Percentiles rank a stretch among this genome's conserved stretches.
phyloP scores from a whole-genome alignment of 2,329 filamentous ascomycete species.

The Hirsutella thompsonii region DNA sequence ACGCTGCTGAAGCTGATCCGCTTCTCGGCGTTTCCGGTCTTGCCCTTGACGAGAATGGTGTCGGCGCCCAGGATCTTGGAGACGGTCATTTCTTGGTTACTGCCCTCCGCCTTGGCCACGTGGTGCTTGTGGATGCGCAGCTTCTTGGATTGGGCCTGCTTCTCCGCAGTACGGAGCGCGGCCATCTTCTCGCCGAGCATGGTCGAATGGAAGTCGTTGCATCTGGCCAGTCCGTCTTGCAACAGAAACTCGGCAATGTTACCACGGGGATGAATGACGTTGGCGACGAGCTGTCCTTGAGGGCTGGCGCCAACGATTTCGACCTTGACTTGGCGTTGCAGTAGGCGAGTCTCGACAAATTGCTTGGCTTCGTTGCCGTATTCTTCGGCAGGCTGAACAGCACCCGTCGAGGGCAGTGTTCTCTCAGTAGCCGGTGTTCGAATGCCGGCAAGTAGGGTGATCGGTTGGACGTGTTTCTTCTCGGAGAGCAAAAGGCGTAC shows the following conservation, averaged over 20 bases:
- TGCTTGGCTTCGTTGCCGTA: constrained; percentile 78
- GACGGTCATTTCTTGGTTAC: constrained; percentile 68
- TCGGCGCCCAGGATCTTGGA: constrained; percentile 80
- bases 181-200: constrained; percentile 85
- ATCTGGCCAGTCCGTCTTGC: constrained; percentile 78
- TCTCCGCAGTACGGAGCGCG: constrained; percentile 72
- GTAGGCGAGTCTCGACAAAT: constrained; percentile 74
- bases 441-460: constrained; percentile 80
- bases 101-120: constrained; percentile 53
- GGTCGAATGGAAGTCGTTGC: constrained; percentile 91
- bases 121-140: constrained; percentile 73
- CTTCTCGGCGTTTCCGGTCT: constrained; percentile 69
- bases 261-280: constrained; percentile 75
- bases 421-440: constrained; percentile 83
- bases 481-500: constrained; percentile 70
- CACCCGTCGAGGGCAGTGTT: constrained; percentile 62
- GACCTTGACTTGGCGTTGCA: constrained; percentile 76
- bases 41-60: constrained; percentile 75
- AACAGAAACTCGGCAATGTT: constrained; percentile 89
- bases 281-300: constrained; percentile 82
- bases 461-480: constrained; percentile 76
- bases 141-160: constrained; percentile 63
- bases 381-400: constrained; percentile 75
- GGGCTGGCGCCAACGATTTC: constrained; percentile 77
- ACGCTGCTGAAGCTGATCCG: constrained; percentile 87